phyloP scores from a whole-genome alignment of 225 moss, liverwort and hornwort genomes.

The Bryoerythrophyllum caledonicum region DNA sequence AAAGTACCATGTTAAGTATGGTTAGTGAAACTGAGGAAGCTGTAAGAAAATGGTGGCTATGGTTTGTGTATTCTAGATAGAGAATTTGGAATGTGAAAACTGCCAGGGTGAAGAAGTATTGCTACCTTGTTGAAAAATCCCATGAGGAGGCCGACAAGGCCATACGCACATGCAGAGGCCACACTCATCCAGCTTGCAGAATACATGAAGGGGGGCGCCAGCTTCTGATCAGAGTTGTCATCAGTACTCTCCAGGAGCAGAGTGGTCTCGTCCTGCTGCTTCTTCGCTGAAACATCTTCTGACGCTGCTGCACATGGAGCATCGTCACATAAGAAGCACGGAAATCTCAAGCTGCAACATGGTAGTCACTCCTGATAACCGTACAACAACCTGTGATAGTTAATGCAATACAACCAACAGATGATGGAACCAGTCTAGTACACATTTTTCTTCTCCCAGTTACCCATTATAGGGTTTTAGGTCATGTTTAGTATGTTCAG shows the following conservation, averaged over 20 bases:
- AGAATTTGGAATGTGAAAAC: too few relatives aligned
- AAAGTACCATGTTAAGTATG: too few relatives aligned
- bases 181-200: slow-evolving; percentile 23
- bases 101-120: not conserved
- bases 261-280: not conserved
- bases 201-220: not conserved
- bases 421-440: not conserved
- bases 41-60: not conserved
- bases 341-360: not conserved
- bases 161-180: slow-evolving; percentile 33
- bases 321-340: not conserved
- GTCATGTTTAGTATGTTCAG: not conserved
- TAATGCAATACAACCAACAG: too few relatives aligned
- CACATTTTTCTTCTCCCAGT: not conserved
- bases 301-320: not conserved
- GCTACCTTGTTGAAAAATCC: slow-evolving; percentile 42
- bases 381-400: too few relatives aligned
- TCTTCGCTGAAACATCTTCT: not conserved
- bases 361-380: too few relatives aligned
- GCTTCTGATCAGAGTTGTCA: not conserved
- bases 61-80: too few relatives aligned
- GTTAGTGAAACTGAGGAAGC: too few relatives aligned
- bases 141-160: slow-evolving; percentile 36
- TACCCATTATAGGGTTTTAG: not conserved
- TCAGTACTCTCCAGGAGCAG: not conserved